Evolutionary conservation across 2,329 filamentous ascomycete genomes (phyloP), one percentile per base, ranked within the genome.

Genomic region (Fusarium armeniacum): DNA sequence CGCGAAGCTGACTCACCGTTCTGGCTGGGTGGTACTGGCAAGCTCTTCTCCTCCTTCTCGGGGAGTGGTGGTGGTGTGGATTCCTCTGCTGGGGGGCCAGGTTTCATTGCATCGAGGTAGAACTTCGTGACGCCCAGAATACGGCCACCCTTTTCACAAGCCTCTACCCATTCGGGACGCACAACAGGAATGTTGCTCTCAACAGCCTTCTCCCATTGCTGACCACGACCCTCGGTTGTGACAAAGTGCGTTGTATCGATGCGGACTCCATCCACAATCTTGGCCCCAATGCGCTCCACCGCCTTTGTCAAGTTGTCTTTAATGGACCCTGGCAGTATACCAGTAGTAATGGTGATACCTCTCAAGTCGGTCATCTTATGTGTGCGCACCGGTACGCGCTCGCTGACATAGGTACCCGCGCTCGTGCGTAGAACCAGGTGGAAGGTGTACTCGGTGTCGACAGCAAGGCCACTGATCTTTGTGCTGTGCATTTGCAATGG

Each of bases 231-330:
- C 79, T 99, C 96, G 12, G 93, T 97, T 69, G 95, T 98, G 63
- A 99, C 93, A 78, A 99, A 99, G 81, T 99, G 96, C 18, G 96
- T 99, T 1, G 96, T 99, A 79, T 99, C 96, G 77, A 99, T 98
- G 75, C 95, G 89, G 53, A 98, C 94, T 15, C 88, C 88, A 73
- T 98, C 95, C 60, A 93, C 92, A 69, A 98, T 85, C 84, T 96
- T 97, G 65, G 93, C 96, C 50, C 96, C 96, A 73, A 99, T 97
- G 72, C 93, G 87, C 76, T 96, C 90, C 36, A 98, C 88, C 2
- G 94, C 93, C 46, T 85, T 86, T 47, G 87, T 85, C 22, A 99
- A 86, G 66, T 86, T 90, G 71, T 97, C 93, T 77, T 89, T 90
- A 58, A 91, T 84, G 55, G 90, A 83, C 10, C 87, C 84, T 3